These are phyloP conservation scores for Starmerella ratchasimensis DNA, from an alignment of 805 yeast genomes.

Conservation along the genomic window DNA sequence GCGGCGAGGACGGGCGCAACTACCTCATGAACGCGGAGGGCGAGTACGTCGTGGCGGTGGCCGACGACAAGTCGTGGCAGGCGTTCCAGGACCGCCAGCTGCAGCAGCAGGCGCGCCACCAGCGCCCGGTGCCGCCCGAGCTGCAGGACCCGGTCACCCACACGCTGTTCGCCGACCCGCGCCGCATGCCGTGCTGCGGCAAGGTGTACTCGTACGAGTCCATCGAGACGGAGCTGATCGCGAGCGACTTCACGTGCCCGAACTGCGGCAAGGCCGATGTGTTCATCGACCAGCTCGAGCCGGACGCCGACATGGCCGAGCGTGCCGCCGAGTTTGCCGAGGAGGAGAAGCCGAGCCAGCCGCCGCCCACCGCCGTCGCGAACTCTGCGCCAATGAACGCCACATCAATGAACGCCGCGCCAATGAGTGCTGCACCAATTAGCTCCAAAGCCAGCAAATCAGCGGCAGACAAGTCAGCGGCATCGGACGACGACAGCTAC, in stretches of 20 bases:
- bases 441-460: no score
- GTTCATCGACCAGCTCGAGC: constrained; percentile 54
- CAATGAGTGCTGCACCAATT: no score
- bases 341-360: constrained; percentile 8
- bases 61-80: constrained; percentile 85
- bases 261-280: constrained; percentile 64
- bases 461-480: no score
- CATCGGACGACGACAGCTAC: no score
- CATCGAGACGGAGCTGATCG: constrained; percentile 55
- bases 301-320: constrained; percentile 45
- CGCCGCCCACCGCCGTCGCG: neutral
- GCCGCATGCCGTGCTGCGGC: constrained; percentile 68
- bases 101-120: constrained; percentile 32
- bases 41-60: constrained; percentile 88
- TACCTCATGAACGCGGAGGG: constrained; percentile 90
- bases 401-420: no score
- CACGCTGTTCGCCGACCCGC: constrained; percentile 56
- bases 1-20: constrained; percentile 39
- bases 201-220: constrained; percentile 44
- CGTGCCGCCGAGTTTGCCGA: constrained; percentile 36
- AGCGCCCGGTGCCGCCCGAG: constrained; percentile 37
- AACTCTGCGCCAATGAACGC: neutral
- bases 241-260: constrained; percentile 82
- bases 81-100: constrained; percentile 59
- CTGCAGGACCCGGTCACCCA: constrained; percentile 59